These are phyloP conservation scores for Cystobasidium slooffiae DNA, from an alignment of 1,284 basidiomycete genomes.

Conservation along the genomic window DNA sequence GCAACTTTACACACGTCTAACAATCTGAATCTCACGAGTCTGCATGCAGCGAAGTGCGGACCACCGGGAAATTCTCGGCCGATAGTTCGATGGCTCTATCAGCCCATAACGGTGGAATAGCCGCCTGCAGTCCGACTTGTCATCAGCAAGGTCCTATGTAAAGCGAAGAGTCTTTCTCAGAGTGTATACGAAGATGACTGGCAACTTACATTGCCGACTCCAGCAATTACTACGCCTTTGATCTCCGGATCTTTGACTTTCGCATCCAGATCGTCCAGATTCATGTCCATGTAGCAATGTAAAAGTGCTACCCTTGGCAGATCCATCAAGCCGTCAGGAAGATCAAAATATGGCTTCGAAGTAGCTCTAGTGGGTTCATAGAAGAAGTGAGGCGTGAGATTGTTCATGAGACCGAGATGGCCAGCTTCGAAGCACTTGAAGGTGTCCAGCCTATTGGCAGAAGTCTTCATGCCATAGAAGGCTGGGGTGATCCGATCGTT, in stretches of 20 bases:
- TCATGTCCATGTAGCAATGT: slow-evolving; percentile 2
- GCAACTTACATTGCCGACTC: background rate
- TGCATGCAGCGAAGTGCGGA: slow-evolving; percentile 7
- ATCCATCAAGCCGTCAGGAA: background rate
- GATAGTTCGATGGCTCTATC: background rate
- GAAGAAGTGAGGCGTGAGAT: slow-evolving; percentile 23
- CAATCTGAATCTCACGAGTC: slow-evolving; percentile 7
- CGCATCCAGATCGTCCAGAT: background rate
- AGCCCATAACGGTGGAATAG: background rate
- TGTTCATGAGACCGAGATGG: slow-evolving; percentile 14
- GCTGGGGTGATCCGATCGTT: slow-evolving; percentile 14
- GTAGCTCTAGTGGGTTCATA: slow-evolving; percentile 4
- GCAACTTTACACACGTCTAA: too few relatives aligned
- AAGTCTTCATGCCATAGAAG: slow-evolving; percentile 2
- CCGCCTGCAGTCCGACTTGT: background rate
- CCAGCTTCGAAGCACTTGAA: slow-evolving; percentile 14
- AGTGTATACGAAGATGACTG: too few relatives aligned
- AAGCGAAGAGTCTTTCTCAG: background rate
- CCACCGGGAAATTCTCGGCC: background rate
- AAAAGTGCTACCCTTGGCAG: background rate
- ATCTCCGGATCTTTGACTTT: background rate
- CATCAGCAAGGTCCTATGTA: background rate
- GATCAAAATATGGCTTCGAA: background rate
- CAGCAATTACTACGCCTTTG: slow-evolving; percentile 10
- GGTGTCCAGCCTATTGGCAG: slow-evolving; percentile 22